Base-by-base conservation (phyloP, 139 green algal genomes). In the Edaphochlamys debaryana region DNA sequence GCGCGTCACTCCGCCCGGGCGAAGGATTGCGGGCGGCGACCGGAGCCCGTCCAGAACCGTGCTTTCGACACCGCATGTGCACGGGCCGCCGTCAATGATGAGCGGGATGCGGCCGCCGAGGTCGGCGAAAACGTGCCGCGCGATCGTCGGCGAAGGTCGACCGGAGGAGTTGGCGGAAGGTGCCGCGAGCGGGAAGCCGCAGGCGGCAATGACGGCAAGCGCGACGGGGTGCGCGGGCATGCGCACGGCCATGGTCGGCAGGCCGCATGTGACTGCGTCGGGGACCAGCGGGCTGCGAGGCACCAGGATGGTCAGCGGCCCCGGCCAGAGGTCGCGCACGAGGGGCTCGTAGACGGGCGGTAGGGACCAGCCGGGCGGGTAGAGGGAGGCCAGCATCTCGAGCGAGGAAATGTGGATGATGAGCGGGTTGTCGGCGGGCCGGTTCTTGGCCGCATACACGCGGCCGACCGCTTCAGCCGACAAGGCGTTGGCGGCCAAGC, bases 371-470 rank as follows among this genome's bases (percentile, higher is more conserved):
- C 80, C 80, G 25, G 67, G 37, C 42, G 87, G 82, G 72, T 93
- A 94, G 29, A 94, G 86, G 22, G 62, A 48, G 4, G 56, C 34
- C 15, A 94, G 80, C 91, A 94, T 92, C 2, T 86, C 85, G 9
- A 94, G 69, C 30, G 82, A 88, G 29, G 82, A 88, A 52, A 93
- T 62, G 48, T 94, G 91, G 2, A 94, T 73, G n/a, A 94, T 94
- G n/a, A 94, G 87, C 0, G 91, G 91, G 84, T 94, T 93, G 87
- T 93, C 89, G n/a, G 83, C 42, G 0, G 91, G 91, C 27, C 91
- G 81, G 5, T 80, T 79, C 68, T 94, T 94, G n/a, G 89, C 87
- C 2, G 60, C 71, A 67, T 86, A 94, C 3, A 94, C 87, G n/a
- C 63, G n/a, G 23, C 36, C 19, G 25, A 92, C 90, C 2, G 87